A percentile compares a stretch with the other conserved stretches of the same genome.
These are phyloP conservation scores for Carallia pectinifolia DNA, from an alignment of 345 rosid species.

Conservation along the genomic window DNA sequence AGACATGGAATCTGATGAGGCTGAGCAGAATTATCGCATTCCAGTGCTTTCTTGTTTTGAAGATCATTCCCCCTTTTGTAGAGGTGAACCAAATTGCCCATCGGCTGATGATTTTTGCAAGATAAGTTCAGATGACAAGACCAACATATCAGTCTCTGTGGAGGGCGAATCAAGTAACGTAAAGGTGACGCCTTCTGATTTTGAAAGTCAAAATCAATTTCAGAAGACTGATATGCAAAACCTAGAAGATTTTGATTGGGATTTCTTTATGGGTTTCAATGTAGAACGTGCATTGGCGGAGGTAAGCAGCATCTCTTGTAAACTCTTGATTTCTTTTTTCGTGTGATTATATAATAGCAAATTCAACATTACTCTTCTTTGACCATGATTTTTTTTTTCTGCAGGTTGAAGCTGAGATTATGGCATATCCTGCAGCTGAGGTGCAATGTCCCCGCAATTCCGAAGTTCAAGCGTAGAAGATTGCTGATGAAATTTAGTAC, in stretches of 20 bases:
- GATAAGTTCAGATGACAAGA: not conserved
- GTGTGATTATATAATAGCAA: not conserved
- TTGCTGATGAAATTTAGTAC: too few species aligned
- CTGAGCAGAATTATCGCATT: not conserved
- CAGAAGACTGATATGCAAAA: not conserved
- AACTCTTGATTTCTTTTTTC: not conserved
- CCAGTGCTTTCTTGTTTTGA: not conserved
- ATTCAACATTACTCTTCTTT: too few species aligned
- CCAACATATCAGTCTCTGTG: not conserved
- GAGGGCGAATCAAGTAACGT: not conserved
- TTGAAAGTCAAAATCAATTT: not conserved
- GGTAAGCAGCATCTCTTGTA: constrained; percentile 3
- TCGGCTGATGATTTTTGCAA: not conserved
- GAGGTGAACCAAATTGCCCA: not conserved
- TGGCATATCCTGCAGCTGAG: too few species aligned
- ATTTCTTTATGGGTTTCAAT: not conserved
- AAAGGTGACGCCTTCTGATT: not conserved
- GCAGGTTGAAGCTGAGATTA: too few species aligned
- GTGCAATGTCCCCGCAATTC: too few species aligned
- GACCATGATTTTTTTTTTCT: too few species aligned
- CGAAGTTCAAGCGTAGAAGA: too few species aligned
- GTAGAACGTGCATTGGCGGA: not conserved
- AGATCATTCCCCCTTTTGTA: not conserved
- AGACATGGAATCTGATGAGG: not conserved
- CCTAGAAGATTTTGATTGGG: not conserved